Conservation (phyloP, 83 land plant genomes). For the Larix sibirica region DNA sequence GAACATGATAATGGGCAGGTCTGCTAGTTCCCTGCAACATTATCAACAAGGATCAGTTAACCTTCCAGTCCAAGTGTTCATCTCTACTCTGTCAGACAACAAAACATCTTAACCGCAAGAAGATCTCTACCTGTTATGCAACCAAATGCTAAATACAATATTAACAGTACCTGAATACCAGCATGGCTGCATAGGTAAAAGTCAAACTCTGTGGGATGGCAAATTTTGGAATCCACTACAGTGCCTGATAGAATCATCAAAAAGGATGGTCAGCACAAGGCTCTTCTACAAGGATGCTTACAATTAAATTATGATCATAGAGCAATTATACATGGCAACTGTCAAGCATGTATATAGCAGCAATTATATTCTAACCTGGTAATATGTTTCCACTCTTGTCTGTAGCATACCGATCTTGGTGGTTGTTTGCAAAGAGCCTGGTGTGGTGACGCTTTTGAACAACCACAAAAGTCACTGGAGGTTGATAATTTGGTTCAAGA, state of each 20-base stretch:
- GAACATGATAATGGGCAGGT: constrained; percentile 88
- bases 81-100: no score
- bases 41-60: neutral
- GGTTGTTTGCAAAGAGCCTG: constrained; percentile 88
- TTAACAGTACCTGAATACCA: constrained; percentile 75
- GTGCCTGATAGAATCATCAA: constrained; percentile 53
- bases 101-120: neutral
- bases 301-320: no score
- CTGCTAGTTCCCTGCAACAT: constrained; percentile 77
- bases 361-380: constrained; percentile 57
- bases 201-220: constrained; percentile 95
- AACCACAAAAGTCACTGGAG: constrained; percentile 96
- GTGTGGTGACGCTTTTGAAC: constrained; percentile 98
- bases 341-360: no score
- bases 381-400: constrained; percentile 94
- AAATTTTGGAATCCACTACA: constrained; percentile 86
- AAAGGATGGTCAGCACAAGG: neutral
- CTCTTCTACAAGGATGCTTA: neutral
- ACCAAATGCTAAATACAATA: neutral
- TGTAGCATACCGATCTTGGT: constrained; percentile 57
- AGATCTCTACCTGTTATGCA: neutral
- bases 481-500: constrained; percentile 91
- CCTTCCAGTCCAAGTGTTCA: neutral
- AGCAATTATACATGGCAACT: no score
- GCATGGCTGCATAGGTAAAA: constrained; percentile 95